Conservation (phyloP, 1,139 yeast species). For the Candida pseudoviswanathii region DNA sequence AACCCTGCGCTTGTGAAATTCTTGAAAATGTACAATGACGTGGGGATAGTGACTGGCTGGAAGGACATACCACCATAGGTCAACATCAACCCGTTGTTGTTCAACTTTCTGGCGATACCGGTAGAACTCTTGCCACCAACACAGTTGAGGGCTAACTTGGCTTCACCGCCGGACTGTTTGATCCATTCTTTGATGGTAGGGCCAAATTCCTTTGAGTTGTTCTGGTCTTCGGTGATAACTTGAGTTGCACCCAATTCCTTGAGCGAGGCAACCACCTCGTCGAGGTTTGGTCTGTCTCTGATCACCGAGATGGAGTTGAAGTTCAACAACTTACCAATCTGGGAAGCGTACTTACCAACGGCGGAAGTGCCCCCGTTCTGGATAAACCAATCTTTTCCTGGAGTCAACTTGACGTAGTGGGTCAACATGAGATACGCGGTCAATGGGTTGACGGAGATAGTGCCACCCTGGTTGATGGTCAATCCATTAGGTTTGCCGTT, state of each 20-base stretch:
- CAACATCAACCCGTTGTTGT: conserved; percentile 66
- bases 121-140: conserved; percentile 90
- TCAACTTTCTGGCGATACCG: conserved; percentile 79
- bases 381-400: conserved; percentile 86
- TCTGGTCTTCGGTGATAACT: conserved; percentile 88
- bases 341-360: conserved; percentile 93
- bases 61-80: conserved; percentile 98
- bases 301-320: conserved; percentile 84
- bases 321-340: conserved; percentile 78
- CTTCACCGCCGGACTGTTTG: conserved; percentile 52
- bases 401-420: conserved; percentile 59
- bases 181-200: conserved; percentile 65
- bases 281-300: conserved; percentile 79
- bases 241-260: conserved; percentile 74
- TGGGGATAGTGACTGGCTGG: conserved; percentile 89
- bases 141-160: conserved; percentile 84
- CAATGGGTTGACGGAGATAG: conserved; percentile 87
- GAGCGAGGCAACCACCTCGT: conserved; percentile 61
- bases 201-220: conserved; percentile 65
- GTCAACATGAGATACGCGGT: conserved; percentile 91
- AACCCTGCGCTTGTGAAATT: conserved; percentile 85
- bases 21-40: conserved; percentile 86
- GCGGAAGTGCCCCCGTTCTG: conserved; percentile 98
- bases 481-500: conserved; percentile 44
- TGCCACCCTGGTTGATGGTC: conserved; percentile 74